phyloP scores from a whole-genome alignment of 2,329 filamentous ascomycete genomes.

The Venturia pyrina region DNA sequence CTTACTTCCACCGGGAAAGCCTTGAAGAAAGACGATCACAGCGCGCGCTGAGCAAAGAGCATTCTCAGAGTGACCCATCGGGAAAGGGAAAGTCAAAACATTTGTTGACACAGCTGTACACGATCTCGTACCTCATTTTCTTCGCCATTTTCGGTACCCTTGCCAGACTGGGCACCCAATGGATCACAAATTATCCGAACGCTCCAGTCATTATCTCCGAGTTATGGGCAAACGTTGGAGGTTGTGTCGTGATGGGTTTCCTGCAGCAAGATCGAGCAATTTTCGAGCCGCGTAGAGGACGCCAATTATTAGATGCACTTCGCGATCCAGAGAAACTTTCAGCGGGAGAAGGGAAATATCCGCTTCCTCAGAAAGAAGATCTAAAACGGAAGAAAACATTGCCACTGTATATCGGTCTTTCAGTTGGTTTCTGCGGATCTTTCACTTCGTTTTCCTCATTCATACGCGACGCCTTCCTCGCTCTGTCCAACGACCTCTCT shows the following conservation, averaged over 20 bases:
- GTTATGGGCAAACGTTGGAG: conserved; percentile 81
- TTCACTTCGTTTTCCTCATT: conserved; percentile 87
- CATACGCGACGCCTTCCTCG: conserved; percentile 69
- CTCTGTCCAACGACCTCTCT: conserved; percentile 63
- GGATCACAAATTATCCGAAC: conserved; percentile 68
- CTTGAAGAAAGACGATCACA: conserved; percentile 3
- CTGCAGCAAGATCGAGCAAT: conserved; percentile 67
- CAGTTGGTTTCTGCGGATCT: conserved; percentile 80
- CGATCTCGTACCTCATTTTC: conserved; percentile 59
- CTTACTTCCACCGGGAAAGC: not conserved
- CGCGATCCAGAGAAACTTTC: not conserved
- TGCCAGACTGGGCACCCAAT: conserved; percentile 69
- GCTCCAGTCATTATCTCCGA: conserved; percentile 64
- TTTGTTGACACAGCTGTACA: conserved; percentile 4
- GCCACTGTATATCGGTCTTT: conserved; percentile 76
- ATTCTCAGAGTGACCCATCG: not conserved
- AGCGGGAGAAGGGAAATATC: not conserved
- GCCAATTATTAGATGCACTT: not conserved
- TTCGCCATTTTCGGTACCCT: conserved; percentile 81
- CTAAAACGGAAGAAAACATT: conserved; percentile 62
- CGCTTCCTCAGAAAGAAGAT: conserved; percentile 1
- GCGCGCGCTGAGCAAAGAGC: not conserved
- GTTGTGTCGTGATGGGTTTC: conserved; percentile 77
- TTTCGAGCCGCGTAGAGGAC: conserved; percentile 35
- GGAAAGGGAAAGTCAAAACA: not conserved